These are phyloP conservation scores for Xylona heveae DNA, from an alignment of 495 filamentous ascomycete genomes.

Conservation along the genomic window DNA sequence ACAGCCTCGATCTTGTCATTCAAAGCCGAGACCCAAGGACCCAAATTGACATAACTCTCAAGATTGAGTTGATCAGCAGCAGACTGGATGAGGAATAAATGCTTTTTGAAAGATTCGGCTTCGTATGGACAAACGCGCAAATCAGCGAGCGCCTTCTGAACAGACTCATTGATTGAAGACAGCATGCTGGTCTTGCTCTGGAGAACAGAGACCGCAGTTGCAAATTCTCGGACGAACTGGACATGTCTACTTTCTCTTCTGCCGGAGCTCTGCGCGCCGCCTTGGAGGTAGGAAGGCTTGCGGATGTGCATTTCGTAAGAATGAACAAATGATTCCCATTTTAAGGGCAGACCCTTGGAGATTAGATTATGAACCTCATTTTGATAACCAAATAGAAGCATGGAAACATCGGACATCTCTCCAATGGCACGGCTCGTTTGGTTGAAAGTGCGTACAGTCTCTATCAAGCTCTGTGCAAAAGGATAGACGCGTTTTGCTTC, in stretches of 20 bases:
- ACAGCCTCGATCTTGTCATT: slow-evolving; percentile 65
- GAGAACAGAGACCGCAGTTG: slow-evolving; percentile 57
- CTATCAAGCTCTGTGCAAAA: slow-evolving; percentile 94
- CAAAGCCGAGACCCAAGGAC: slow-evolving; percentile 67
- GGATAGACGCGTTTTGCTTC: slow-evolving; percentile 95
- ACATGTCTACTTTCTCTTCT: slow-evolving; percentile 78
- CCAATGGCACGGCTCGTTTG: slow-evolving; percentile 69
- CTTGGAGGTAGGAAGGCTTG: slow-evolving; percentile 34
- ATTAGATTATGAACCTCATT: slow-evolving; percentile 70
- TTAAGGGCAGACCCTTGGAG: slow-evolving; percentile 63
- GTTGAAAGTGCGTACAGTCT: slow-evolving; percentile 73
- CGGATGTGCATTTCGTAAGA: slow-evolving; percentile 83
- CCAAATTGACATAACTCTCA: slow-evolving; percentile 82
- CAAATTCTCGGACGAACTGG: slow-evolving; percentile 88
- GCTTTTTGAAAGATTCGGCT: slow-evolving; percentile 46
- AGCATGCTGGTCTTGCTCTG: slow-evolving; percentile 69
- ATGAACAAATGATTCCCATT: slow-evolving; percentile 95
- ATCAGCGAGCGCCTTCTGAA: slow-evolving; percentile 63
- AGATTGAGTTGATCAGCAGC: slow-evolving; percentile 88
- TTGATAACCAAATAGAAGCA: slow-evolving; percentile 73
- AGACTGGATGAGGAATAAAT: slow-evolving; percentile 66
- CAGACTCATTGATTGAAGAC: slow-evolving; percentile 53
- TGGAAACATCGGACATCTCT: slow-evolving; percentile 65
- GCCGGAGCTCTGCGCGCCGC: slow-evolving; percentile 28
- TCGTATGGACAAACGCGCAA: slow-evolving; percentile 76